These are phyloP conservation scores for Botrytis galanthina DNA, from an alignment of 2,329 filamentous ascomycete species.

Conservation along the genomic window DNA sequence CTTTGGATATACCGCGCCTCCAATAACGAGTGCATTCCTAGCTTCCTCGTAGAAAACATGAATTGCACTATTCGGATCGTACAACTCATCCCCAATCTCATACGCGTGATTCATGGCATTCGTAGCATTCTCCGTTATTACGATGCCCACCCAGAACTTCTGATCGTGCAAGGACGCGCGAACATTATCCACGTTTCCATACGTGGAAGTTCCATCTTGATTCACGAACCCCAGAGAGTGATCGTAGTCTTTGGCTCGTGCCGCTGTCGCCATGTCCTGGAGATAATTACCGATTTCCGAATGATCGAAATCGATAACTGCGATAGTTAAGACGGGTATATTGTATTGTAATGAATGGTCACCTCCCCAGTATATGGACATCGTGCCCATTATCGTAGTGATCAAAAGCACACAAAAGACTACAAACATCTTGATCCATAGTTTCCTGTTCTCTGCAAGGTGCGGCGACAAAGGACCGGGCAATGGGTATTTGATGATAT, in stretches of 20 bases:
- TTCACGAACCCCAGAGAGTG: constrained; percentile 26
- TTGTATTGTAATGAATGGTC: constrained; percentile 26
- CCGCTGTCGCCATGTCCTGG: constrained; percentile 22
- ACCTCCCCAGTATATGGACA: constrained; percentile 28
- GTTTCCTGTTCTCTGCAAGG: constrained; percentile 22
- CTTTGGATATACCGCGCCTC: constrained; percentile 21
- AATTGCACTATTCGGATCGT: constrained; percentile 24
- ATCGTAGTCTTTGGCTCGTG: constrained; percentile 16
- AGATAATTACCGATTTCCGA: constrained; percentile 25
- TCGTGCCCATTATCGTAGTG: constrained; percentile 24
- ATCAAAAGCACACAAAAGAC: constrained; percentile 23
- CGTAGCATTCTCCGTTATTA: constrained; percentile 26
- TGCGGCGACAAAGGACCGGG: constrained; percentile 22
- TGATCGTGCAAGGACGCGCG: constrained; percentile 23
- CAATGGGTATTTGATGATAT: constrained; percentile 18
- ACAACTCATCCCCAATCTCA: constrained; percentile 19
- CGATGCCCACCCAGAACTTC: constrained; percentile 27
- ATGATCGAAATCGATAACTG: constrained; percentile 28
- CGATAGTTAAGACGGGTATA: constrained; percentile 24
- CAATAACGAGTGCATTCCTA: constrained; percentile 25
- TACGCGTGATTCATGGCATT: constrained; percentile 28
- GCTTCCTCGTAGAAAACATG: constrained; percentile 27
- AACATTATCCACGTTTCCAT: constrained; percentile 19
- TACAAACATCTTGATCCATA: constrained; percentile 27
- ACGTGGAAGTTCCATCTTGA: constrained; percentile 19